Evolutionary conservation across 495 filamentous ascomycete species (phyloP).

Genomic region (Oleoguttula mirabilis): DNA sequence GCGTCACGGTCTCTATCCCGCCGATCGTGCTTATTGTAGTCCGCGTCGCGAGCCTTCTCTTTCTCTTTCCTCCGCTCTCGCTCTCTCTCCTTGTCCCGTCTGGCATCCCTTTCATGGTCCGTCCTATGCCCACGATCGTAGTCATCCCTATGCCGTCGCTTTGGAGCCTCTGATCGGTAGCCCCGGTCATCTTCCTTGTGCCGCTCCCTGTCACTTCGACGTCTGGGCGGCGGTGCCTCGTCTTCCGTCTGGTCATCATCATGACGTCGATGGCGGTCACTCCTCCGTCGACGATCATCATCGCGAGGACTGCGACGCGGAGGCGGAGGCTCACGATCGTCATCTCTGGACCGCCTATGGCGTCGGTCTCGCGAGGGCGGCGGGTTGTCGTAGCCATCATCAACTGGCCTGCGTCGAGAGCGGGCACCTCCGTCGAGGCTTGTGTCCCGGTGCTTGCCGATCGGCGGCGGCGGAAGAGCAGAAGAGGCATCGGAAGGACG

Average conservation of each 20-base stretch:
- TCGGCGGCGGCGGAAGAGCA: conserved; percentile 7
- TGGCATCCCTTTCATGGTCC: background rate
- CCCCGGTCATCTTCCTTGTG: conserved; percentile 9
- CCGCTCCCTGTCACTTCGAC: background rate
- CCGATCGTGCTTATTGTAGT: background rate
- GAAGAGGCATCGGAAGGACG: background rate
- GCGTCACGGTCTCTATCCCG: conserved; percentile 4
- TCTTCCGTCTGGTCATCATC: too few relatives aligned
- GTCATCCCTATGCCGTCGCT: conserved; percentile 1
- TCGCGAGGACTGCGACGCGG: conserved; percentile 10
- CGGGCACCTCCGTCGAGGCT: too few relatives aligned
- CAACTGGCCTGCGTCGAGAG: background rate
- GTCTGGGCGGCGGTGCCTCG: too few relatives aligned
- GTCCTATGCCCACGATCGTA: conserved; percentile 7
- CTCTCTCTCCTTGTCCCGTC: conserved; percentile 1
- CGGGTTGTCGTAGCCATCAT: background rate
- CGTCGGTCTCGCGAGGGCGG: conserved; percentile 5
- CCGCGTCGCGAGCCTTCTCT: background rate
- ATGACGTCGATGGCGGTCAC: background rate
- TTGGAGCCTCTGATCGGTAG: conserved; percentile 3
- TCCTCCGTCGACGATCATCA: conserved; percentile 3
- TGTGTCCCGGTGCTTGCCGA: background rate
- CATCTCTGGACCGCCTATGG: background rate
- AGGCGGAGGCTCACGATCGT: conserved; percentile 6
- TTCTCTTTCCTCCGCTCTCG: background rate